Evolutionary conservation across 1,139 yeast genomes (phyloP).

Genomic region (Waltiozyma sp.): DNA sequence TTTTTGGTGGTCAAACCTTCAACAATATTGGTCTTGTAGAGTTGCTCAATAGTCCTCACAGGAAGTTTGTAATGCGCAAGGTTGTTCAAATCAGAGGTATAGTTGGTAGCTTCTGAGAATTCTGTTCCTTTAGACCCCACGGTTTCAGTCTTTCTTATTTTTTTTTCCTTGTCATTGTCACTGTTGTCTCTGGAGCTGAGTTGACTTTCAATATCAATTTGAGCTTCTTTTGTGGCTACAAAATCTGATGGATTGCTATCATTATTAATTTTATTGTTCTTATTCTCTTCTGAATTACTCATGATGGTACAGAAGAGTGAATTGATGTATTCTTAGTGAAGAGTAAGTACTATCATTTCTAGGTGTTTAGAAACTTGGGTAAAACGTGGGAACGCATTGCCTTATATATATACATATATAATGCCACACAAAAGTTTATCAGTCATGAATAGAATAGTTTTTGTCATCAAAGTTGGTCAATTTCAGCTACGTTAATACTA

Average conservation of each 20-base stretch:
- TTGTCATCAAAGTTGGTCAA: too few species aligned
- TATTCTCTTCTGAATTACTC: neutral
- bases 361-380: too few species aligned
- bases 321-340: too few species aligned
- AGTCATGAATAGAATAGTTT: too few species aligned
- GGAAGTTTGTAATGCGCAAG: slow-evolving; percentile 16
- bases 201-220: neutral
- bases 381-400: too few species aligned
- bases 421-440: too few species aligned
- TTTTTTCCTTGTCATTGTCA: slow-evolving; percentile 1
- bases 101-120: neutral
- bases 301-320: neutral
- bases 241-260: neutral
- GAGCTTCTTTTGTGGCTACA: neutral
- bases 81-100: slow-evolving; percentile 4
- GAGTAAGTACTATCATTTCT: too few species aligned
- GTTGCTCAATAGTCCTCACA: slow-evolving; percentile 25
- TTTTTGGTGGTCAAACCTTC: slow-evolving; percentile 34
- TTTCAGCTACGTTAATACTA: too few species aligned
- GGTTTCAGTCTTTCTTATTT: neutral
- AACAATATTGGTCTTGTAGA: slow-evolving; percentile 29
- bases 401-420: too few species aligned
- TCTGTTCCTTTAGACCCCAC: neutral
- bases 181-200: neutral
- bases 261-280: neutral